Conservation (phyloP, 352 stramenopile species). For the Phytophthora sansomeana region DNA sequence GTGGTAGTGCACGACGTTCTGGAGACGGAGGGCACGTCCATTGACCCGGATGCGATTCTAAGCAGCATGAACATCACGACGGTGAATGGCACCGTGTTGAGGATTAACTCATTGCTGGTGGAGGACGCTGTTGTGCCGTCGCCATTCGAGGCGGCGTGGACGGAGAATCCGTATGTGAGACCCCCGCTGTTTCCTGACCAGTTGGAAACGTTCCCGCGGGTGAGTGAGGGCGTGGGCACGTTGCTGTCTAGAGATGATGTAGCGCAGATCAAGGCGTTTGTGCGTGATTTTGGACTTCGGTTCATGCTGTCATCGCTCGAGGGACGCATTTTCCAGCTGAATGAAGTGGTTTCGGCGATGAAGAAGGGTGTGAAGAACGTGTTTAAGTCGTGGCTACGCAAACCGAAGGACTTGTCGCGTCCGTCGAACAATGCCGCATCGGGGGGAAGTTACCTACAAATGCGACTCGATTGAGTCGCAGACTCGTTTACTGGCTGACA, state of each 20-base stretch:
- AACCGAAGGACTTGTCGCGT: constrained; percentile 77
- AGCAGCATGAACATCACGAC: constrained; percentile 67
- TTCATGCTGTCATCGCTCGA: constrained; percentile 88
- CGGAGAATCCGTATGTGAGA: constrained; percentile 71
- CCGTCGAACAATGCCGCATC: constrained; percentile 24
- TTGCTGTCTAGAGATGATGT: constrained; percentile 81
- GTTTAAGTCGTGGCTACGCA: constrained; percentile 92
- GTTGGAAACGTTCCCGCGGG: constrained; percentile 40
- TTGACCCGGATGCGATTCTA: constrained; percentile 83
- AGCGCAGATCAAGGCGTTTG: constrained; percentile 66
- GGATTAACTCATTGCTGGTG: constrained; percentile 69
- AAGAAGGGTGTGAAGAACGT: constrained; percentile 94
- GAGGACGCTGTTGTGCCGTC: constrained; percentile 35
- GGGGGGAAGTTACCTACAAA: constrained; percentile 64
- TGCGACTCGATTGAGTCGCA: constrained; percentile 91
- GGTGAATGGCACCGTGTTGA: constrained; percentile 60
- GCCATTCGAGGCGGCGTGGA: constrained; percentile 53
- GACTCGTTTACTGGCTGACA: constrained; percentile 90
- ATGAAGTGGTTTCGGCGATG: constrained; percentile 89
- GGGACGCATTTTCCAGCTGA: constrained; percentile 84
- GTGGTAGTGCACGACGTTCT: constrained; percentile 89
- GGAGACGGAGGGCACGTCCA: constrained; percentile 81
- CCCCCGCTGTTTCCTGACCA: constrained; percentile 52
- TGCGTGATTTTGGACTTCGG: constrained; percentile 76
- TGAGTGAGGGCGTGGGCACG: constrained; percentile 41